Conservation (phyloP, 2,329 filamentous ascomycete genomes). For the Aureobasidium sp. region DNA sequence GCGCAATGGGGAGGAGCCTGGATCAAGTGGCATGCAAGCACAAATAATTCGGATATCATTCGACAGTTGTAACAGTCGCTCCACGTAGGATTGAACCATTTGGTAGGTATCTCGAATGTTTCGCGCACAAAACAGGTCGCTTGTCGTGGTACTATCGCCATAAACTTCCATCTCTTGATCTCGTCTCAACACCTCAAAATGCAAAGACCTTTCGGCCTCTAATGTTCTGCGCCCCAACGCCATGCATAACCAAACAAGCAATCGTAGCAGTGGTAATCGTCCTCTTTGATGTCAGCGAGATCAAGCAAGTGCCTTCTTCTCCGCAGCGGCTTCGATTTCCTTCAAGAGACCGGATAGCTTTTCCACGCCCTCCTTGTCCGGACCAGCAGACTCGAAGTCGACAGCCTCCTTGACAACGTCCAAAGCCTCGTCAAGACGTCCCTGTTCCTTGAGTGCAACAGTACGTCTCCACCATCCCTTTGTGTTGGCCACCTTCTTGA, state of each 20-base stretch:
- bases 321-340: constrained; percentile 12
- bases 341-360: constrained; percentile 14
- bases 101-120: background rate
- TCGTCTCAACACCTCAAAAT: background rate
- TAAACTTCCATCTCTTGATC: background rate
- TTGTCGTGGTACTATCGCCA: background rate
- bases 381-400: constrained; percentile 65
- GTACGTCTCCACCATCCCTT: constrained; percentile 93
- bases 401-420: constrained; percentile 69
- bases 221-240: background rate
- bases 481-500: constrained; percentile 75
- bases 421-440: constrained; percentile 68
- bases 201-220: background rate
- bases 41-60: background rate
- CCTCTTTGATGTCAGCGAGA: background rate
- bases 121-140: background rate
- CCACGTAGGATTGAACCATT: background rate
- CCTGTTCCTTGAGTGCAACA: constrained; percentile 85
- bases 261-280: background rate
- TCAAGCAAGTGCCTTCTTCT: constrained; percentile 11
- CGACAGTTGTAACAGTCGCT: background rate
- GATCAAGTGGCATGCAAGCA: background rate
- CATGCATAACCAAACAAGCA: constrained; percentile 1
- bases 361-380: constrained; percentile 23
- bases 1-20: background rate